phyloP scores from a whole-genome alignment of 75 land plant genomes.

The Cryptomeria japonica region DNA sequence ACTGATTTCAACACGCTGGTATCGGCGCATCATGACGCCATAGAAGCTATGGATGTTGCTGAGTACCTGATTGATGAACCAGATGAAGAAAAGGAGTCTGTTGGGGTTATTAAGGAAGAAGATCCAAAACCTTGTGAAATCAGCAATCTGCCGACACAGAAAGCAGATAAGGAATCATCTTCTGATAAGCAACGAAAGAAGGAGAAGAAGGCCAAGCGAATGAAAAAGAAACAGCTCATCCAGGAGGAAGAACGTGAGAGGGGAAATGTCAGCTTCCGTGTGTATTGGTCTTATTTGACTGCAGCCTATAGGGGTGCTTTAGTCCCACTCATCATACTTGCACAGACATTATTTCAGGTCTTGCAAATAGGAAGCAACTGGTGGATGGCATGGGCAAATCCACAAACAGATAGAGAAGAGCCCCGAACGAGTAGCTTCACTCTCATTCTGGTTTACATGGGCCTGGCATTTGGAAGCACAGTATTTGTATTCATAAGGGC shows the following conservation, averaged over 20 bases:
- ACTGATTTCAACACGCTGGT: slow-evolving; percentile 86
- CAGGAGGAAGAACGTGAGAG: slow-evolving; percentile 97
- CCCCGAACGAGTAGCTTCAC: slow-evolving; percentile 57
- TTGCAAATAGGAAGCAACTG: slow-evolving; percentile 91
- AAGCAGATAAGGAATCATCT: slow-evolving; percentile 43
- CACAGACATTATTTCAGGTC: slow-evolving; percentile 77
- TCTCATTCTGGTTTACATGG: slow-evolving; percentile 79
- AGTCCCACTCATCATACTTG: slow-evolving; percentile 70
- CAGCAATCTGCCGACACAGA: slow-evolving; percentile 43
- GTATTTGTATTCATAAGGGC: slow-evolving; percentile 83
- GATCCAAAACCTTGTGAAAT: slow-evolving; percentile 33
- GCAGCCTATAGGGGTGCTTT: slow-evolving; percentile 83
- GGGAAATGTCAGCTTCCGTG: slow-evolving; percentile 75
- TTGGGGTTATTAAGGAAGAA: slow-evolving; percentile 27
- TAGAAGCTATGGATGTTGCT: slow-evolving; percentile 88
- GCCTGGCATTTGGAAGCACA: slow-evolving; percentile 93
- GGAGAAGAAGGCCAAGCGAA: slow-evolving; percentile 66
- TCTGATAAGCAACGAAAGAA: slow-evolving; percentile 53
- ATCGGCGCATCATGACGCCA: slow-evolving; percentile 93
- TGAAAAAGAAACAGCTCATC: slow-evolving; percentile 76
- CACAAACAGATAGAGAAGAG: slow-evolving; percentile 65
- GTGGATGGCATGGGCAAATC: slow-evolving; percentile 99
- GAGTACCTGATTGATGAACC: slow-evolving; percentile 53
- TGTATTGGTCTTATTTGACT: slow-evolving; percentile 94
- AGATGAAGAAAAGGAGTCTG: slow-evolving; percentile 19